These are phyloP conservation scores for Macaranga tanarius DNA, from an alignment of 441 rosid genomes.

Conservation along the genomic window DNA sequence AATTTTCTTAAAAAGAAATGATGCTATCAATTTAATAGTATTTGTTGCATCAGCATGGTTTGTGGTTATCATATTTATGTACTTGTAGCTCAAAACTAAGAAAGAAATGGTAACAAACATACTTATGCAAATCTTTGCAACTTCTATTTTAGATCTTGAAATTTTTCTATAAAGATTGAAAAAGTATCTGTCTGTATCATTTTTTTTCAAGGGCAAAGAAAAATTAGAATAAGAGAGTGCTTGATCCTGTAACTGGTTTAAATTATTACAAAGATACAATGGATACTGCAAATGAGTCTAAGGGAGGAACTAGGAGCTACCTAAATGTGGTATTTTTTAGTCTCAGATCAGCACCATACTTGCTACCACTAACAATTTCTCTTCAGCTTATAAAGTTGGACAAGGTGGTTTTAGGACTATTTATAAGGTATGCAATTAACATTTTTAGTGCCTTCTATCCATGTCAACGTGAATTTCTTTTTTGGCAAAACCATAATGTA, in stretches of 20 bases:
- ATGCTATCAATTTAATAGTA: background rate
- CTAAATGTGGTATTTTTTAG: slow-evolving; percentile 18
- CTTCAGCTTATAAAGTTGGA: slow-evolving; percentile 26
- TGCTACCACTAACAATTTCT: slow-evolving; percentile 31
- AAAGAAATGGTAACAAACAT: slow-evolving; percentile 10
- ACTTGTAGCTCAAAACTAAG: background rate
- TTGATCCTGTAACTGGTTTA: slow-evolving; percentile 5
- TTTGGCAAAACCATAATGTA: too few species aligned
- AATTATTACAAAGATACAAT: background rate
- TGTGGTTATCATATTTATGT: background rate
- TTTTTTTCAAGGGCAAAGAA: background rate
- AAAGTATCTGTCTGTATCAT: background rate
- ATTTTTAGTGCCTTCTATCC: background rate
- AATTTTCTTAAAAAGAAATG: background rate
- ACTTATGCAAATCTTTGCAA: background rate
- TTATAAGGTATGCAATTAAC: slow-evolving; percentile 14
- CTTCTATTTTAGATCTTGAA: background rate
- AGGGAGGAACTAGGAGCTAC: background rate
- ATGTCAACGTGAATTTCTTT: too few species aligned
- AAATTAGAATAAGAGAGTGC: background rate
- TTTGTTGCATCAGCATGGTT: slow-evolving; percentile 10
- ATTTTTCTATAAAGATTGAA: background rate
- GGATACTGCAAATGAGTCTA: background rate
- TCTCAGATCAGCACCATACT: slow-evolving; percentile 8
- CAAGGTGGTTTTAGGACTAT: slow-evolving; percentile 35